phyloP scores from a whole-genome alignment of 2,329 filamentous ascomycete species.

The Fonsecaea pedrosoi region DNA sequence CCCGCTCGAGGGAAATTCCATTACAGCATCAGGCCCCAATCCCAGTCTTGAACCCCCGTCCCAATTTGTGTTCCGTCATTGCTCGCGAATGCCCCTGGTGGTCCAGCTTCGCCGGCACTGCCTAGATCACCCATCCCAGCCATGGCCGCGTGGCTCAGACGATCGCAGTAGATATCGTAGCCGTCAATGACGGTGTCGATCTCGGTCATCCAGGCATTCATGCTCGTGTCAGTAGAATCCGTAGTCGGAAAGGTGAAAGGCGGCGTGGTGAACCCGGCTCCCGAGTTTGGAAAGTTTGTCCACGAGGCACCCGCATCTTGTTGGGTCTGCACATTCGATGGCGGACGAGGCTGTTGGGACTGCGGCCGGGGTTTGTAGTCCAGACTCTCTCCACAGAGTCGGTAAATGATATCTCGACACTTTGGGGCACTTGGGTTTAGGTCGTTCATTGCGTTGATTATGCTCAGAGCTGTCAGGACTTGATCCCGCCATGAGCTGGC shows the following conservation, averaged over 20 bases:
- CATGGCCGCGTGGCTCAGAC: conserved; percentile 32
- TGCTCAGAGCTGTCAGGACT: conserved; percentile 28
- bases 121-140: conserved; percentile 23
- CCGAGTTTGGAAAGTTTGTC: conserved; percentile 13
- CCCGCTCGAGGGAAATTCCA: not conserved
- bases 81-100: conserved; percentile 2
- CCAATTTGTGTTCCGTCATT: conserved; percentile 29
- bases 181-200: conserved; percentile 36
- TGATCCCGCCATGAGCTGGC: conserved; percentile 41
- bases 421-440: conserved; percentile 34
- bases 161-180: conserved; percentile 34
- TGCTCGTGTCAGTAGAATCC: conserved; percentile 20
- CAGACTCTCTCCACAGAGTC: conserved; percentile 33
- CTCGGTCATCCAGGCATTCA: conserved; percentile 34
- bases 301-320: conserved; percentile 6
- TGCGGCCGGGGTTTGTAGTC: conserved; percentile 5
- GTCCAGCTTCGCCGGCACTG: not conserved
- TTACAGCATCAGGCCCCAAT: conserved; percentile 31
- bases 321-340: conserved; percentile 7
- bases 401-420: conserved; percentile 34
- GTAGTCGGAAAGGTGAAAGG: conserved; percentile 22
- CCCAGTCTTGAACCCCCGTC: conserved; percentile 32
- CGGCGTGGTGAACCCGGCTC: conserved; percentile 7
- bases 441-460: conserved; percentile 34
- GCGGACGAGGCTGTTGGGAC: not conserved